Base-by-base conservation (phyloP, 1,284 basidiomycete species). In the Puccinia coronata region DNA sequence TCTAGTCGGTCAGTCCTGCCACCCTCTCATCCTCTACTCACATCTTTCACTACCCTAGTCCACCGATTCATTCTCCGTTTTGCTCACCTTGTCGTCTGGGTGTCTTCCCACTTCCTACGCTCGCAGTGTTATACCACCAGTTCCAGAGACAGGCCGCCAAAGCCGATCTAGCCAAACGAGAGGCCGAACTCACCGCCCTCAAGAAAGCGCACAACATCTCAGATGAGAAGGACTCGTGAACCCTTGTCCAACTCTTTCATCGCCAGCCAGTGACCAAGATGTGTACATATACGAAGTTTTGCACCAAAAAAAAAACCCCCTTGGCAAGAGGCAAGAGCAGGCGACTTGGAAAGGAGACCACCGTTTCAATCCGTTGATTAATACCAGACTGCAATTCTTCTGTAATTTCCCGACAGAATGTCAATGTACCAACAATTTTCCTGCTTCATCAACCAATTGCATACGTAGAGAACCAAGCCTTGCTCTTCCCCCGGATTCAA, bases 141-240 rank as follows among this genome's bases (percentile, higher is more conserved):
- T 95, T 95, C 53, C 92, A 94, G 28, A 94, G 95, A 86, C 93
- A 96, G 85, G 94, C 97, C 84, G 93, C 93, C 28, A 98, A 98
- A 86, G 93, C 94, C 34, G 96, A 99, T 83, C 87, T 99, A 73
- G 93, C 93, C 34, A 91, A 91, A 84, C 89, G 96, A 85, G 97
- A 99, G 88, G 92, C 95, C 86, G 96, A 98, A 83, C 88, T 99
- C 47, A 91, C 90, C 0, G 90, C 91, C 83, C 89, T 96, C 86
- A 99, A 98, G 90, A 90, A 91, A 87, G 91, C 92, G 85, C 93
- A 87, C 82, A 84, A 86, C 61, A 86, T 87, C 61, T 82, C 84
- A 0, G 86, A 87, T 18, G 84, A 79, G 3, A 74, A 65, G n/a
- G n/a, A 63, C 2, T 51, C 43, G 20, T 71, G 47, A 71, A 4